These are phyloP conservation scores for Aspergillus unguis DNA, from an alignment of 2,329 filamentous ascomycete species.

Conservation along the genomic window DNA sequence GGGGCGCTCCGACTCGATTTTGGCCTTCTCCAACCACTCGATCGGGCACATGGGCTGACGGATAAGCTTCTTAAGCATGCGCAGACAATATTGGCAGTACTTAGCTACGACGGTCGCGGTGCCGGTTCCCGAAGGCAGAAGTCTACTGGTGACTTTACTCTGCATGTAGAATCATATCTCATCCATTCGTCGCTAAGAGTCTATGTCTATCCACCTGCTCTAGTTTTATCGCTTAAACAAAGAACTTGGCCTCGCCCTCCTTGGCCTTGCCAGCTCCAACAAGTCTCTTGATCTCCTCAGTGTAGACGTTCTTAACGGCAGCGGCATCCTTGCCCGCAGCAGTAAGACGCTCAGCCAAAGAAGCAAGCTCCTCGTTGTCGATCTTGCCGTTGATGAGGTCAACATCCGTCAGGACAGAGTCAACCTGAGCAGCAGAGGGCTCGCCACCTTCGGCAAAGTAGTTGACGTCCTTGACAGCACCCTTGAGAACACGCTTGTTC, in stretches of 20 bases:
- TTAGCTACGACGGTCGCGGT: conserved; percentile 2
- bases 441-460: conserved; percentile 78
- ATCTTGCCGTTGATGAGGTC: conserved; percentile 85
- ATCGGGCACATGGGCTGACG: background rate
- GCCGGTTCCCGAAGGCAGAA: too few relatives aligned
- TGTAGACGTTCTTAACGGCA: conserved; percentile 83
- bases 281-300: conserved; percentile 72
- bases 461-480: conserved; percentile 93
- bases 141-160: too few relatives aligned
- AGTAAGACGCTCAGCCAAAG: conserved; percentile 74
- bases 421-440: conserved; percentile 71
- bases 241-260: conserved; percentile 70
- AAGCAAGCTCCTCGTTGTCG: conserved; percentile 84
- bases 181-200: background rate
- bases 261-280: conserved; percentile 81
- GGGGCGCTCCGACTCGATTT: background rate
- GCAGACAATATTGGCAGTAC: background rate
- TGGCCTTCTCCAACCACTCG: background rate
- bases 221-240: conserved; percentile 21
- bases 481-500: conserved; percentile 97
- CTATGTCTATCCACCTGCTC: background rate
- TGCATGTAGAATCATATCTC: background rate
- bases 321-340: conserved; percentile 70
- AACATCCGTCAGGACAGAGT: conserved; percentile 77
- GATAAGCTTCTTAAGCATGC: conserved; percentile 11